These are phyloP conservation scores for Malassezia vespertilionis DNA, from an alignment of 1,284 basidiomycete genomes.

Conservation along the genomic window DNA sequence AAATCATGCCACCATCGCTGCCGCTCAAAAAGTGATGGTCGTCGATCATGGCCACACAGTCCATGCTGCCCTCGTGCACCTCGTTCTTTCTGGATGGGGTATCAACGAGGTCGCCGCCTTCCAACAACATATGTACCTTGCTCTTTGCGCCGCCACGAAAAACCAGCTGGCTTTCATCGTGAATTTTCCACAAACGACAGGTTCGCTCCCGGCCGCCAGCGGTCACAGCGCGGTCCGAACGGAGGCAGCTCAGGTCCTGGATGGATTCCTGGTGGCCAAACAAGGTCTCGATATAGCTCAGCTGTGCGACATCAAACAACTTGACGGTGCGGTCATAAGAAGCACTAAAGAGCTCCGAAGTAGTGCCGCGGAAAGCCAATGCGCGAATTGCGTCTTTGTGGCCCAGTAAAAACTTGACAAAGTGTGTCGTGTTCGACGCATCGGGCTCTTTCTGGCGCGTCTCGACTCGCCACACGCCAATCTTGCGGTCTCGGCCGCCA, in stretches of 20 bases:
- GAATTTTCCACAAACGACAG: conserved; percentile 87
- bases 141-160: conserved; percentile 80
- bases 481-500: conserved; percentile 65
- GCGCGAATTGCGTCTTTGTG: conserved; percentile 51
- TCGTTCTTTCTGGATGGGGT: conserved; percentile 10
- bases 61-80: conserved; percentile 73
- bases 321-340: conserved; percentile 87
- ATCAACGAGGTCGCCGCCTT: conserved; percentile 61
- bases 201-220: conserved; percentile 85
- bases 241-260: conserved; percentile 64
- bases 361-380: conserved; percentile 69
- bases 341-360: conserved; percentile 61
- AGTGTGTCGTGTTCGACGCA: conserved; percentile 40
- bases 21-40: conserved; percentile 83
- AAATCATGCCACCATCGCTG: conserved; percentile 78
- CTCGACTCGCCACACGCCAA: conserved; percentile 34
- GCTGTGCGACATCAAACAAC: conserved; percentile 70
- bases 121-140: conserved; percentile 59
- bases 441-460: not conserved
- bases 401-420: conserved; percentile 61
- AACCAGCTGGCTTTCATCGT: conserved; percentile 88
- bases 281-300: conserved; percentile 89
- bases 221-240: conserved; percentile 72
- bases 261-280: conserved; percentile 94
- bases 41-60: conserved; percentile 87